phyloP scores from a whole-genome alignment of 2,329 filamentous ascomycete genomes.

The Diplodia scrobiculata region DNA sequence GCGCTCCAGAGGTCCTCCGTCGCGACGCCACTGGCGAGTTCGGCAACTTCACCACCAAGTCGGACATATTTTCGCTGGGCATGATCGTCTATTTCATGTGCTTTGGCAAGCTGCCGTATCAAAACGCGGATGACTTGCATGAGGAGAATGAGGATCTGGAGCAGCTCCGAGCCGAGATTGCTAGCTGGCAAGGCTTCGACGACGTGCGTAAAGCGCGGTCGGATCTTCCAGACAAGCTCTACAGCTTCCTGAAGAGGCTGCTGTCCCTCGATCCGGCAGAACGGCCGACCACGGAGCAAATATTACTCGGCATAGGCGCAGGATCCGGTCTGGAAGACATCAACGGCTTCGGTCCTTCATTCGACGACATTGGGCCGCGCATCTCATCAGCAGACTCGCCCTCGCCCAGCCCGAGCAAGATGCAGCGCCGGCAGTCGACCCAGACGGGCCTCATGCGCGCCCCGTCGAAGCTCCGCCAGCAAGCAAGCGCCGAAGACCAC shows the following conservation, averaged over 20 bases:
- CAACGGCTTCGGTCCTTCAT: conserved; percentile 43
- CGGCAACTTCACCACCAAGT: conserved; percentile 95
- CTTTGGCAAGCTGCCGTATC: conserved; percentile 85
- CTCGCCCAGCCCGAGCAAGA: conserved; percentile 38
- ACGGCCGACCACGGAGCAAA: conserved; percentile 82
- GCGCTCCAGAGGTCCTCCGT: conserved; percentile 87
- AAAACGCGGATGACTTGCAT: conserved; percentile 77
- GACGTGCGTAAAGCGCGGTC: conserved; percentile 72
- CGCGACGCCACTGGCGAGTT: conserved; percentile 68
- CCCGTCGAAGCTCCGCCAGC: conserved; percentile 42
- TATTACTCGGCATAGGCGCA: conserved; percentile 74
- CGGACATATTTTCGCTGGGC: conserved; percentile 94
- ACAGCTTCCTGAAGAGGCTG: conserved; percentile 77
- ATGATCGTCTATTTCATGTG: conserved; percentile 99
- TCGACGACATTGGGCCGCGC: conserved; percentile 44
- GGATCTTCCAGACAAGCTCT: conserved; percentile 83
- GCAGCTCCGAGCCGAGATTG: conserved; percentile 79
- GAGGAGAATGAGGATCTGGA: conserved; percentile 94
- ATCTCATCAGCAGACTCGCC: conserved; percentile 52
- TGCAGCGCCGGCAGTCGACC: conserved; percentile 35
- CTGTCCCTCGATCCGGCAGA: conserved; percentile 75
- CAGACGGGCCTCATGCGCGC: conserved; percentile 35
- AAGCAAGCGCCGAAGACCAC: conserved; percentile 37
- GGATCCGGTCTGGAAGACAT: conserved; percentile 57
- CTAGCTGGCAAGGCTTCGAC: conserved; percentile 82